A percentile compares a stretch with the other conserved stretches of the same genome.
These are phyloP conservation scores for Hypomyces perniciosus DNA, from an alignment of 2,329 filamentous ascomycete genomes.

Conservation along the genomic window DNA sequence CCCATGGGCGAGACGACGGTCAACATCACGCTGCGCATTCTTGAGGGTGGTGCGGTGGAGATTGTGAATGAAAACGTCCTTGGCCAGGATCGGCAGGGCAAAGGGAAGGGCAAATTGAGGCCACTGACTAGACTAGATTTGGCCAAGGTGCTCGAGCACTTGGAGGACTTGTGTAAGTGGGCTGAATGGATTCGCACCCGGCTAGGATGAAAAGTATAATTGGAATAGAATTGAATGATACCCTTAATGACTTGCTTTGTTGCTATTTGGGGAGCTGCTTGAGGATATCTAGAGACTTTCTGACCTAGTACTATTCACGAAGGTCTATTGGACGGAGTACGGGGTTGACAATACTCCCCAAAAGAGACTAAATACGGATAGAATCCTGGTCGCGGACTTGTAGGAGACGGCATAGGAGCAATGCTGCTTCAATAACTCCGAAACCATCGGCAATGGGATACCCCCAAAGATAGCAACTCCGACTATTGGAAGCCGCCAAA, in stretches of 20 bases:
- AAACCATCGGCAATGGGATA: too few species aligned
- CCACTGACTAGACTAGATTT: slow-evolving; percentile 36
- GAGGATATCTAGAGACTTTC: too few species aligned
- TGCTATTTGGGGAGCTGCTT: too few species aligned
- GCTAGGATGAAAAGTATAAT: slow-evolving; percentile 19
- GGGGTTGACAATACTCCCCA: too few species aligned
- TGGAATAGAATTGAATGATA: slow-evolving; percentile 7
- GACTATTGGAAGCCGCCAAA: too few species aligned
- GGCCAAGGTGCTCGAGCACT: slow-evolving; percentile 40
- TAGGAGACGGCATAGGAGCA: too few species aligned
- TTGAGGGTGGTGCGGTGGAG: slow-evolving; percentile 52
- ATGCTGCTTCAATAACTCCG: too few species aligned
- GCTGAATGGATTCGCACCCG: slow-evolving; percentile 45
- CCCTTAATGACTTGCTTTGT: background rate
- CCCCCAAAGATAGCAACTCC: too few species aligned
- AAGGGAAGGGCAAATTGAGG: slow-evolving; percentile 28
- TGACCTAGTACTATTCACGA: background rate
- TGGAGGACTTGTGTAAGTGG: slow-evolving; percentile 50
- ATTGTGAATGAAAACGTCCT: slow-evolving; percentile 52
- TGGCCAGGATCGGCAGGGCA: slow-evolving; percentile 13
- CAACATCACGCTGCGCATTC: slow-evolving; percentile 52
- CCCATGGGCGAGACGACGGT: slow-evolving; percentile 44
- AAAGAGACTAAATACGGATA: too few species aligned
- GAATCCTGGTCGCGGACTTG: too few species aligned
- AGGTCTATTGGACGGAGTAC: too few species aligned